phyloP scores from a whole-genome alignment of 2,329 filamentous ascomycete genomes.

The Cytospora schulzeri region DNA sequence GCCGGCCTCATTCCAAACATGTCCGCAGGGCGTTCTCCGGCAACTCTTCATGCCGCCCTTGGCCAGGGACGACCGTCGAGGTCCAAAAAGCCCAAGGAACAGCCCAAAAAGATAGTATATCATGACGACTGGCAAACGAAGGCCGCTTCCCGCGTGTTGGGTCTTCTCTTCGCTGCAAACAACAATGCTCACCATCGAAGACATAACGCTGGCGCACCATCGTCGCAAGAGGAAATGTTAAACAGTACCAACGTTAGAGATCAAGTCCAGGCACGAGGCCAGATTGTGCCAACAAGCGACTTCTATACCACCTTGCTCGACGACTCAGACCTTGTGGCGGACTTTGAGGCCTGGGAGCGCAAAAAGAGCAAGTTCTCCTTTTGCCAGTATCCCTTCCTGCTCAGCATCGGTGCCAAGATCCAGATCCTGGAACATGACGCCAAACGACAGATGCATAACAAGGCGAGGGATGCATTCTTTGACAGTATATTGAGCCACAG shows the following conservation, averaged over 20 bases:
- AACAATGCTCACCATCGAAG: slow-evolving; percentile 50
- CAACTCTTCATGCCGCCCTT: slow-evolving; percentile 77
- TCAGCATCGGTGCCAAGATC: slow-evolving; percentile 92
- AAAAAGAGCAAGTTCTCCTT: slow-evolving; percentile 77
- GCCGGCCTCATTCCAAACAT: slow-evolving; percentile 74
- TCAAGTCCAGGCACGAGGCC: slow-evolving; percentile 55
- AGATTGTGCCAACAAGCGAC: slow-evolving; percentile 75
- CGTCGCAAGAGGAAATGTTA: slow-evolving; percentile 33
- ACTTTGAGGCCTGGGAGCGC: slow-evolving; percentile 87
- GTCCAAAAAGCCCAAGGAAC: slow-evolving; percentile 57
- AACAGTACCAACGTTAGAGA: slow-evolving; percentile 42
- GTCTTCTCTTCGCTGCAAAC: slow-evolving; percentile 81
- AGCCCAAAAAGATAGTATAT: slow-evolving; percentile 63
- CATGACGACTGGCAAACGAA: slow-evolving; percentile 88
- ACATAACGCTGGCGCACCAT: slow-evolving; percentile 29
- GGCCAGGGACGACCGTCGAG: slow-evolving; percentile 47
- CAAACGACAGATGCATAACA: slow-evolving; percentile 83
- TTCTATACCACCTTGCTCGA: slow-evolving; percentile 90
- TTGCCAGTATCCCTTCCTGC: slow-evolving; percentile 88
- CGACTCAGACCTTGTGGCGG: slow-evolving; percentile 79
- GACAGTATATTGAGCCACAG: slow-evolving; percentile 79
- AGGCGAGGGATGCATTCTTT: slow-evolving; percentile 87
- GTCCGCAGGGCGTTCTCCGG: slow-evolving; percentile 64
- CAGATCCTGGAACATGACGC: slow-evolving; percentile 88
- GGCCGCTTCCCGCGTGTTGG: slow-evolving; percentile 77